These are phyloP conservation scores for Blumeria hordei DNA, from an alignment of 2,329 filamentous ascomycete species.

Conservation along the genomic window DNA sequence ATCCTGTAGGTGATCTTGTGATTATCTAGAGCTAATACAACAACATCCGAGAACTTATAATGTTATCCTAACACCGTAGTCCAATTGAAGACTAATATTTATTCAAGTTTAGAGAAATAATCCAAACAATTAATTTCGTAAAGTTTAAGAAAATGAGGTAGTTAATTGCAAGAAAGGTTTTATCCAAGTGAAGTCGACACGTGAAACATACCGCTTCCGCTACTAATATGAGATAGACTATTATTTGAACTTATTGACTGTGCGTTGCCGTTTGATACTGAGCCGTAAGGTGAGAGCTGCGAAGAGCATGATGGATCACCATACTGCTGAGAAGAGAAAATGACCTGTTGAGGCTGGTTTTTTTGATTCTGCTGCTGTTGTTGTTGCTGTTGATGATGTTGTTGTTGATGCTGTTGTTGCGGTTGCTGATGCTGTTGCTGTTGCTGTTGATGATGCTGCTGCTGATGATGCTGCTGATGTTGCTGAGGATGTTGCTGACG, in stretches of 20 bases:
- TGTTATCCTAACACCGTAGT: too few species aligned
- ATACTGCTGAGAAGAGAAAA: constrained; percentile 25
- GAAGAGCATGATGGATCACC: constrained; percentile 5
- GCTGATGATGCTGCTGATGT: constrained; percentile 25
- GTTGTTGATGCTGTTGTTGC: constrained; percentile 25
- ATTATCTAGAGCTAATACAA: constrained; percentile 4
- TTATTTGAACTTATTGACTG: constrained; percentile 33
- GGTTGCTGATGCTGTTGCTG: constrained; percentile 17
- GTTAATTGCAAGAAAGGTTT: not conserved
- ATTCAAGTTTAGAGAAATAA: not conserved
- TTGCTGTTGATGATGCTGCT: not conserved
- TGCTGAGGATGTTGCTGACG: constrained; percentile 14
- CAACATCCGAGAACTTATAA: constrained; percentile 2
- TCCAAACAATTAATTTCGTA: not conserved
- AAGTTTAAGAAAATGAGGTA: constrained; percentile 3
- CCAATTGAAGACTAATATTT: not conserved
- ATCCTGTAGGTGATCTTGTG: constrained; percentile 5
- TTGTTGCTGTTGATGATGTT: constrained; percentile 15
- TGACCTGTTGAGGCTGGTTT: constrained; percentile 21
- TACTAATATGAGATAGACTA: constrained; percentile 15
- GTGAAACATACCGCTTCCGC: constrained; percentile 14
- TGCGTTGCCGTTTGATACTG: constrained; percentile 10
- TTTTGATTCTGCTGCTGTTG: constrained; percentile 14
- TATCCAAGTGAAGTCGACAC: not conserved
- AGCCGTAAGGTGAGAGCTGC: constrained; percentile 11